phyloP scores from a whole-genome alignment of 495 filamentous ascomycete species.

The Chaetomidium leptoderma region DNA sequence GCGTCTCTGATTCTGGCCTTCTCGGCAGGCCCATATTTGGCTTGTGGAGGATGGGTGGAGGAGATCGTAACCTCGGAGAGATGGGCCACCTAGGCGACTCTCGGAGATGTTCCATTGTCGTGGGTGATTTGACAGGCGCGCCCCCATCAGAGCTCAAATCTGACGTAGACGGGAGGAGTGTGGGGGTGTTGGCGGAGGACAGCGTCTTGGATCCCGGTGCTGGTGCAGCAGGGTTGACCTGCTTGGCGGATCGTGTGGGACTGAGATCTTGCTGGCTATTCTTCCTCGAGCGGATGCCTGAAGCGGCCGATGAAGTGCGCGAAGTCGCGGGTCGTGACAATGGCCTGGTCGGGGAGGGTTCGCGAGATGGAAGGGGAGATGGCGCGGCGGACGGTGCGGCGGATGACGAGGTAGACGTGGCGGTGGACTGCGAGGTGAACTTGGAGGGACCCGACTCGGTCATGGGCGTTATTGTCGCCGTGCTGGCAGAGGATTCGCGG shows the following conservation, averaged over 20 bases:
- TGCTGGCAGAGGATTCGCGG: constrained; percentile 32
- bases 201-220: constrained; percentile 58
- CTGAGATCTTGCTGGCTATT: constrained; percentile 64
- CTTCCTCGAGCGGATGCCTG: constrained; percentile 59
- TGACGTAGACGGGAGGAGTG: constrained; percentile 50
- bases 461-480: constrained; percentile 44
- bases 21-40: constrained; percentile 42
- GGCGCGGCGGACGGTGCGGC: constrained; percentile 43
- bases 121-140: constrained; percentile 58
- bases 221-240: constrained; percentile 52
- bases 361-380: constrained; percentile 48
- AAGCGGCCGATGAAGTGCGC: constrained; percentile 29
- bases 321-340: constrained; percentile 27
- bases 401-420: constrained; percentile 47
- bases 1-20: constrained; percentile 44
- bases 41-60: constrained; percentile 53
- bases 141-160: constrained; percentile 52
- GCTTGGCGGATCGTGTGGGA: constrained; percentile 54
- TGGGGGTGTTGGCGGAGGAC: constrained; percentile 58
- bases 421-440: constrained; percentile 26
- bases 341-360: constrained; percentile 47
- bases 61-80: constrained; percentile 63
- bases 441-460: constrained; percentile 33
- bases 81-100: constrained; percentile 61
- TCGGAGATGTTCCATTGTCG: constrained; percentile 50